Percentiles rank a stretch among this genome's conserved stretches.
Evolutionary conservation across 2,329 filamentous ascomycete genomes (phyloP).

Genomic region (Ophiostoma angusticollis): DNA sequence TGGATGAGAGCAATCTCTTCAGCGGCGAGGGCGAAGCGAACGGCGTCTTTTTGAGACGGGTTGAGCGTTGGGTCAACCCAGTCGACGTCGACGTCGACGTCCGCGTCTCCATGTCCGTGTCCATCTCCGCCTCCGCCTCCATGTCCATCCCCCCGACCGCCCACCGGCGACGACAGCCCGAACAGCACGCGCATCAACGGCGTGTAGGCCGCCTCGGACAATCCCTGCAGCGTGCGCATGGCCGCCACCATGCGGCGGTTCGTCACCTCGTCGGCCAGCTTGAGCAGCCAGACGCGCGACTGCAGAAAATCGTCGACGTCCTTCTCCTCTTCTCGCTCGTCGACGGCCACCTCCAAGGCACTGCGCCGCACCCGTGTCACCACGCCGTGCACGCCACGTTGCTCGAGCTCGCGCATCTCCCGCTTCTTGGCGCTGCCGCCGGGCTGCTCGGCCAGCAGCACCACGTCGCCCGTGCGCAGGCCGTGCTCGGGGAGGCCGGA

Average conservation of each 20-base stretch:
- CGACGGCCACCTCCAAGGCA: constrained; percentile 53
- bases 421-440: constrained; percentile 58
- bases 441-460: constrained; percentile 62
- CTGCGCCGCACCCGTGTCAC: constrained; percentile 50
- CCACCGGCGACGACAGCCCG: constrained; percentile 40
- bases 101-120: constrained; percentile 24
- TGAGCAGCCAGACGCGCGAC: constrained; percentile 50
- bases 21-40: constrained; percentile 71
- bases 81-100: too few species aligned
- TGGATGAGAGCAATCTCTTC: constrained; percentile 82
- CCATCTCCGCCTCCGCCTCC: constrained; percentile 18
- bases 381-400: constrained; percentile 56
- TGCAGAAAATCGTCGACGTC: constrained; percentile 23
- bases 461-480: constrained; percentile 64
- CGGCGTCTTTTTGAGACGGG: constrained; percentile 54
- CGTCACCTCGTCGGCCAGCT: constrained; percentile 56
- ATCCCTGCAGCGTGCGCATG: constrained; percentile 47
- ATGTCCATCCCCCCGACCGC: too few species aligned
- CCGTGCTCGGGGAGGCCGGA: constrained; percentile 56
- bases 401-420: constrained; percentile 58
- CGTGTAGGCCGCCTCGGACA: constrained; percentile 45
- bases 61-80: constrained; percentile 53
- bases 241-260: constrained; percentile 51
- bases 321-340: constrained; percentile 39
- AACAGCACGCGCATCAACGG: constrained; percentile 50